phyloP scores from a whole-genome alignment of 2,329 filamentous ascomycete genomes.

The Fusarium duplospermum region DNA sequence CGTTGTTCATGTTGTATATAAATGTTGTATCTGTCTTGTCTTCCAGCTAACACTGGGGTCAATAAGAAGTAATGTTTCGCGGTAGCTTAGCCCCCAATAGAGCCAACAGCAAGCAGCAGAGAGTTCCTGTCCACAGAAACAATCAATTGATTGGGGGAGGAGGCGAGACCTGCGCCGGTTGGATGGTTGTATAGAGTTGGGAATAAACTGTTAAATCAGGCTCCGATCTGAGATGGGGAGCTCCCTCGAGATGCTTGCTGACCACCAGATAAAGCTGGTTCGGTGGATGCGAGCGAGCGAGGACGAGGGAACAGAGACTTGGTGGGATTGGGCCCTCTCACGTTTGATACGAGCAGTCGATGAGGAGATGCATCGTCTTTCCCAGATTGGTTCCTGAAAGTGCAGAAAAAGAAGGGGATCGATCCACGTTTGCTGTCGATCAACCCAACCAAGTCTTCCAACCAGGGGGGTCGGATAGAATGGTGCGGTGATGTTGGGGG shows the following conservation, averaged over 20 bases:
- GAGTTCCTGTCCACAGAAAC: background rate
- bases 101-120: slow-evolving; percentile 17
- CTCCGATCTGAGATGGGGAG: background rate
- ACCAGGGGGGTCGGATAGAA: slow-evolving; percentile 8
- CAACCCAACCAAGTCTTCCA: slow-evolving; percentile 16
- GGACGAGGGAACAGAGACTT: slow-evolving; percentile 13
- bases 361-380: slow-evolving; percentile 42
- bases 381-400: slow-evolving; percentile 30
- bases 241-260: slow-evolving; percentile 18
- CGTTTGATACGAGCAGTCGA: slow-evolving; percentile 32
- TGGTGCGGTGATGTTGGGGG: slow-evolving; percentile 10
- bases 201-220: slow-evolving; percentile 1
- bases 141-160: background rate
- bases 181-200: background rate
- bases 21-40: slow-evolving; percentile 5
- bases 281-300: background rate
- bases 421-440: slow-evolving; percentile 27
- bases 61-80: background rate
- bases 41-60: slow-evolving; percentile 36
- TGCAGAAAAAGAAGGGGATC: slow-evolving; percentile 21
- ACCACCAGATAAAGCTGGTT: slow-evolving; percentile 1
- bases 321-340: slow-evolving; percentile 43
- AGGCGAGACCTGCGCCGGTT: slow-evolving; percentile 15
- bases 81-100: background rate
- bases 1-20: slow-evolving; percentile 48